Evolutionary conservation across 331 rosid genomes (phyloP).

Genomic region (Rhamnella rubrinervis): DNA sequence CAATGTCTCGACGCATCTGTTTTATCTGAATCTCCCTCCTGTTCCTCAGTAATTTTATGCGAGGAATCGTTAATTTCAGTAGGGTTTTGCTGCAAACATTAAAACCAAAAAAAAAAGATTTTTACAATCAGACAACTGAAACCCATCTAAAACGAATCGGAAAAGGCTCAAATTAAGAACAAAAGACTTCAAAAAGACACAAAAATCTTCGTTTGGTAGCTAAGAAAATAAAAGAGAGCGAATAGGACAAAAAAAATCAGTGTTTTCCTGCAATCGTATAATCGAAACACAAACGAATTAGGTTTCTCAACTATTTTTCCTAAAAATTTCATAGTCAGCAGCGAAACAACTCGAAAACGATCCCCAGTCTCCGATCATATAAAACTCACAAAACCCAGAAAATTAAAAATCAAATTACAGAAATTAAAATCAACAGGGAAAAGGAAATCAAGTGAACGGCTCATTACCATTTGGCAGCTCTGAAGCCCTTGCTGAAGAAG

Average conservation of each 20-base stretch:
- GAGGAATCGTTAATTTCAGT: constrained; percentile 85
- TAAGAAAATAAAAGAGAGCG: background rate
- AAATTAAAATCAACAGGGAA: background rate
- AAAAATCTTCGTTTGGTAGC: background rate
- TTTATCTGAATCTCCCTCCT: constrained; percentile 85
- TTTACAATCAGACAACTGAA: background rate
- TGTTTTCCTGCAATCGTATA: background rate
- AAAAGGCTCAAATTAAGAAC: background rate
- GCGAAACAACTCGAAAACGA: background rate
- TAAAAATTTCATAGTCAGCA: background rate
- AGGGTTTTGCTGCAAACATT: constrained; percentile 76
- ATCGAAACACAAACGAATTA: background rate
- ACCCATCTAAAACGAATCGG: background rate
- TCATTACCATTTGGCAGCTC: constrained; percentile 82
- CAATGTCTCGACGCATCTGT: constrained; percentile 97
- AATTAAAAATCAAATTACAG: background rate
- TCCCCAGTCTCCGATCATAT: constrained; percentile 17
- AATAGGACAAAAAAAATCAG: background rate
- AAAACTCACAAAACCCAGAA: background rate
- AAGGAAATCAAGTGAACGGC: background rate
- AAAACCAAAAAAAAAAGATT: background rate
- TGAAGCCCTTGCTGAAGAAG: constrained; percentile 90
- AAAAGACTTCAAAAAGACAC: background rate
- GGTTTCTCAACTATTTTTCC: background rate
- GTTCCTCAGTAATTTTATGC: constrained; percentile 91